Evolutionary conservation across 75 land plant species (phyloP), one percentile per base, ranked within the genome.

Genomic region (Pinus tabuliformis): DNA sequence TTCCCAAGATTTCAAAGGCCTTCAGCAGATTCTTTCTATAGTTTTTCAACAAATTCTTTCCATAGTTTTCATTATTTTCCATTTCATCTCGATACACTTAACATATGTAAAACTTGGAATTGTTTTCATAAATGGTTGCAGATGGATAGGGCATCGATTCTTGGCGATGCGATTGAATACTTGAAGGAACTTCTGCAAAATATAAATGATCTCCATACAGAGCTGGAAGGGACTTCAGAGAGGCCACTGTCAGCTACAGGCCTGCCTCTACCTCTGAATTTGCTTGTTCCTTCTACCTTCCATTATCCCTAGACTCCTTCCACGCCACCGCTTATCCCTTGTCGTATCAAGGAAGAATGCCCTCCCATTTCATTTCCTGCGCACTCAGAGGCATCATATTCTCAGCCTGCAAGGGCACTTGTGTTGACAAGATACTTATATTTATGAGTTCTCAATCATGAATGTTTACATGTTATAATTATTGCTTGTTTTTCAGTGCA

Each of bases 131-230:
- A 4, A 8, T 9, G 5, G 20, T 2, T 60, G 28, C 82, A 94
- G 99, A 96, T 96, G 99, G 97, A 96, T 72, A 85, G 97, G 66
- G 97, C 97, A 61, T 96, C 99, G n/a, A n/a, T n/a, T n/a, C n/a
- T n/a, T n/a, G n/a, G 97, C 13, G 99, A 96, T 81, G 99, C 99
- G 28, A 94, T 96, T 57, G 99, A 96, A 78, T 96, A 96, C 81
- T 79, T 96, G 81, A 96, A 94, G 85, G 97, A 94, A 83, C 90
- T 96, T 7, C 79, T 94, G 72, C 99, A 96, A 78, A 89, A 90
- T 72, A 96, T 96, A 79, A 90, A 92, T 60, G 98, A 94, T 58
- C 89, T 96, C 18, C 95, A 96, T 74, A 89, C 89, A 71, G 99
- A 96, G 77, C 84, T 96, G 61, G 99, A 96, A 56, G 87, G 89